Base-by-base conservation (phyloP, 805 yeast genomes). In the Wickerhamiella brachini region DNA sequence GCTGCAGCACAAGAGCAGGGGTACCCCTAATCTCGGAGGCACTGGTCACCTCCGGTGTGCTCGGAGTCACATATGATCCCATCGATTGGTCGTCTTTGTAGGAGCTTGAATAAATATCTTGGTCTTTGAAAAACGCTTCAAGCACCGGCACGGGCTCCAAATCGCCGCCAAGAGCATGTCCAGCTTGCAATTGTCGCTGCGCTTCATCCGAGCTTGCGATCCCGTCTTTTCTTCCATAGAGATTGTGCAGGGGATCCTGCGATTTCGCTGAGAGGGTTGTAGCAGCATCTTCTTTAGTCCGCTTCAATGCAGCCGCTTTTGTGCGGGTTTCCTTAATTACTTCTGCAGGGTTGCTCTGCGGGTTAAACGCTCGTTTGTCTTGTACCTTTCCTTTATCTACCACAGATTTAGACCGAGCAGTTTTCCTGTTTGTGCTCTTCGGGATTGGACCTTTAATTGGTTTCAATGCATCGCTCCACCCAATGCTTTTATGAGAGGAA, bases 111-210 rank as follows among this genome's bases (percentile, higher is more conserved):
- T 48, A 54, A 8, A 56, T 21, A 12, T 48, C 45, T 7, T n/a
- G 18, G 26, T 56, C 59, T 38, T 49, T 48, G 44, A 56, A 56
- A 5, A 54, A 23, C 2, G 20, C 21, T 37, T 56, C 59, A 22
- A 56, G 39, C 2, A 56, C 44, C 2, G 56, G 52, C 4, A 29
- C 34, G 12, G 34, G 34, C 12, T 29, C 34, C 12, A 29, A 15
- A 15, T 9, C 12, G 15, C 15, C 15, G 3, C 34, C 34, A 9
- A 29, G 34, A 12, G 12, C 12, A 12, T 29, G 34, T 29, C 34
- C 34, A 3, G 34, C 34, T 4, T 7, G 8, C 3, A 29, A 12
- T 29, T 29, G 34, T 9, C 34, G 34, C 34, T 12, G 34, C 8
- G 34, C 34, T 29, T 29, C 34, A 7, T 29, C 15, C 4, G 12